A percentile compares a stretch with the other conserved stretches of the same genome.
Conservation (phyloP, 495 filamentous ascomycete species). For the Penicillium arizonense region DNA sequence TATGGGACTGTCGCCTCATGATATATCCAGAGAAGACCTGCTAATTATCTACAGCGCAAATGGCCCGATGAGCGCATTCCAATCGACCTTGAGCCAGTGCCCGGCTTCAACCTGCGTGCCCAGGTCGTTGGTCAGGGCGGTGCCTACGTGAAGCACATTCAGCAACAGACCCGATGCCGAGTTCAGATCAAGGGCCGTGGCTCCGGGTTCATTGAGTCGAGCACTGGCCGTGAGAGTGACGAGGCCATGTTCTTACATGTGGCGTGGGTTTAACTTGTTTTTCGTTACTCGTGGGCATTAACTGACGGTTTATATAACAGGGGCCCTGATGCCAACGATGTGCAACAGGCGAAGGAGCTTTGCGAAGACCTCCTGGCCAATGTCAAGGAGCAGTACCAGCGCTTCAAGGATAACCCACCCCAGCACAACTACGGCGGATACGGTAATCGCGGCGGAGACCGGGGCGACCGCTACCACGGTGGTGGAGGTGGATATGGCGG, state of each 20-base stretch:
- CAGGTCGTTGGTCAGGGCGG: constrained; percentile 94
- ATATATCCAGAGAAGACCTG: neutral
- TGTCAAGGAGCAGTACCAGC: constrained; percentile 81
- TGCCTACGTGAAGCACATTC: constrained; percentile 95
- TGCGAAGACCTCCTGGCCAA: constrained; percentile 83
- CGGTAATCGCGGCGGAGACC: constrained; percentile 37
- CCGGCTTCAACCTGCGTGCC: constrained; percentile 94
- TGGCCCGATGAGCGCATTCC: constrained; percentile 96
- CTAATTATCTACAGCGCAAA: constrained; percentile 70
- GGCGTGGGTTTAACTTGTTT: constrained; percentile 53
- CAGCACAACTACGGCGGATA: constrained; percentile 63
- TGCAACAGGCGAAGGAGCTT: constrained; percentile 82
- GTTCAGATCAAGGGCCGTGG: constrained; percentile 97
- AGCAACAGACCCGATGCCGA: constrained; percentile 87
- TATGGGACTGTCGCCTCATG: constrained; percentile 40
- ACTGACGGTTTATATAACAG: constrained; percentile 48
- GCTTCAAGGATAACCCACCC: constrained; percentile 80
- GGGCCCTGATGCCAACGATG: constrained; percentile 81
- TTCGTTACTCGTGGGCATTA: neutral
- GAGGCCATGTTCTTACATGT: constrained; percentile 96
- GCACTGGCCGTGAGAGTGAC: constrained; percentile 82
- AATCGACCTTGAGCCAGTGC: constrained; percentile 83
- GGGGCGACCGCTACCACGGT: constrained; percentile 31
- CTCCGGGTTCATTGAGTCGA: constrained; percentile 89
- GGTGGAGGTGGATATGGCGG: constrained; percentile 30